phyloP scores from a whole-genome alignment of 306 rosid species.

The Argentina anserina region DNA sequence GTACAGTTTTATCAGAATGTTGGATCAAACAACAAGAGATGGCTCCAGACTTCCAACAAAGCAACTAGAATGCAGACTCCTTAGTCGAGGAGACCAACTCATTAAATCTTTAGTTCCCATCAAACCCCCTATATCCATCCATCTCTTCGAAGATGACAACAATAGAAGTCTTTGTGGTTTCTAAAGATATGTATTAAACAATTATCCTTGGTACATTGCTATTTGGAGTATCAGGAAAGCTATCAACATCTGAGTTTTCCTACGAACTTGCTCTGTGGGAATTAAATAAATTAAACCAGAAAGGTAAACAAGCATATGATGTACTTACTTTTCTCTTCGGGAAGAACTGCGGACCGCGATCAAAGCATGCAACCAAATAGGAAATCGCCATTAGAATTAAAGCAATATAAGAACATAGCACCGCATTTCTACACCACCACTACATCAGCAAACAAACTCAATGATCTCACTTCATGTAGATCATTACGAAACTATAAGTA shows the following conservation, averaged over 20 bases:
- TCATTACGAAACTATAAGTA: neutral
- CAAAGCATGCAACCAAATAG: constrained; percentile 48
- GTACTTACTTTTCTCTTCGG: constrained; percentile 82
- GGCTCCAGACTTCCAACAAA: neutral
- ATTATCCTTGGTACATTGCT: neutral
- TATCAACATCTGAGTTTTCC: neutral
- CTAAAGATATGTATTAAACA: neutral
- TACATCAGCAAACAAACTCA: neutral
- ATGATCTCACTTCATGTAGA: constrained; percentile 7
- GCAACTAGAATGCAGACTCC: neutral
- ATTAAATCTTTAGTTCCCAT: neutral
- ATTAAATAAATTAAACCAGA: neutral
- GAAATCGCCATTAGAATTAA: constrained; percentile 27
- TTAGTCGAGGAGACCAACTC: neutral
- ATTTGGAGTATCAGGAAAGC: neutral
- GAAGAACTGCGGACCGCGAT: constrained; percentile 55
- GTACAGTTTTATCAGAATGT: neutral
- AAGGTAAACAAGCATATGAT: constrained; percentile 17
- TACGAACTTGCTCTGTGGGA: neutral
- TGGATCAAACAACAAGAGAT: neutral
- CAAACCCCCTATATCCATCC: neutral
- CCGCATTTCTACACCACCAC: neutral
- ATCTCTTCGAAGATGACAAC: neutral
- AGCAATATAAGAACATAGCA: neutral
- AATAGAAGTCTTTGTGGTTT: neutral